Conservation (phyloP, 2,329 filamentous ascomycete genomes). For the Aureobasidium sp. region DNA sequence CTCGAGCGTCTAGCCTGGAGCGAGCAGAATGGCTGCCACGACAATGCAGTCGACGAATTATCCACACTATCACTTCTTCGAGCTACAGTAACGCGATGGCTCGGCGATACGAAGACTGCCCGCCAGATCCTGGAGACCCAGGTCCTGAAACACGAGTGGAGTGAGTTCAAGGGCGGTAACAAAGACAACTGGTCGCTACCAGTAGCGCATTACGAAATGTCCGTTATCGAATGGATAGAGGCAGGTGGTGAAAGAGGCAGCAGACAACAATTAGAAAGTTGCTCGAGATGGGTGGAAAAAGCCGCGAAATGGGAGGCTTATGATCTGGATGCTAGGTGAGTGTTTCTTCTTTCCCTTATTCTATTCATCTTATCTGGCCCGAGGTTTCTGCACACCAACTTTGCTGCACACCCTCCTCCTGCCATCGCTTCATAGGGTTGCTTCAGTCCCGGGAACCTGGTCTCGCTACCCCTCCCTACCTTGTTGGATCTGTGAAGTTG, state of each 20-base stretch:
- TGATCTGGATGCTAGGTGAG: conserved; percentile 60
- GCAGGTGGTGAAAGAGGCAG: conserved; percentile 33
- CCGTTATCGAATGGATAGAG: conserved; percentile 72
- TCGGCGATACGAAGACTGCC: conserved; percentile 54
- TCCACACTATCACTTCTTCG: conserved; percentile 61
- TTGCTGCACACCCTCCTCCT: not conserved
- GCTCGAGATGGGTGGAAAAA: conserved; percentile 58
- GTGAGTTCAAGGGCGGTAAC: conserved; percentile 50
- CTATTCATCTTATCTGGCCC: conserved; percentile 1
- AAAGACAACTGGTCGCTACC: conserved; percentile 67
- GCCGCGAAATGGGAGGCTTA: conserved; percentile 65
- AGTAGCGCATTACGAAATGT: conserved; percentile 79
- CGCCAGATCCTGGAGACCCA: conserved; percentile 54
- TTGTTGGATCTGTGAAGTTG: not conserved
- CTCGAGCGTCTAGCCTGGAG: conserved; percentile 40
- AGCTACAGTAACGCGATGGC: conserved; percentile 58
- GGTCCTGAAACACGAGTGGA: conserved; percentile 54
- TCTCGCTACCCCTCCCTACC: not conserved
- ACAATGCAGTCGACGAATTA: conserved; percentile 51
- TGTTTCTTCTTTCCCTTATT: conserved; percentile 2
- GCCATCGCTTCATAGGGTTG: not conserved
- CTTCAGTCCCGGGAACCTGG: not conserved
- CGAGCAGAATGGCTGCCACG: conserved; percentile 50
- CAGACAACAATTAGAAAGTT: conserved; percentile 50
- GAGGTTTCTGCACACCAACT: not conserved